phyloP scores from a whole-genome alignment of 306 rosid species.

The Quercus rubra region DNA sequence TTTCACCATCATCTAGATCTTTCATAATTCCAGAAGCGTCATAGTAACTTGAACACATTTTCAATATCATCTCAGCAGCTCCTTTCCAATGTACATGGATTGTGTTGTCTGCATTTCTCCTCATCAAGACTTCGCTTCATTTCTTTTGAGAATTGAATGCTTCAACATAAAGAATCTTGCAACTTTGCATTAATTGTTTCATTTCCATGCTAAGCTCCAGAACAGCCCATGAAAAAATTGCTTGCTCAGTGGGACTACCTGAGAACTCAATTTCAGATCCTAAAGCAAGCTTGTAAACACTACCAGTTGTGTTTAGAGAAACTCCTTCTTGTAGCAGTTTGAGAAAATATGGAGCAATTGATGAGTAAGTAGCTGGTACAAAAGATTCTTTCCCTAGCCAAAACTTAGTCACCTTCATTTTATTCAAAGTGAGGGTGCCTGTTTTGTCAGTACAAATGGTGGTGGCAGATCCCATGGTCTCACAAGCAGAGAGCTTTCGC shows the following conservation, averaged over 20 bases:
- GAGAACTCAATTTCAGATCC: slow-evolving; percentile 25
- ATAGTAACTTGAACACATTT: slow-evolving; percentile 20
- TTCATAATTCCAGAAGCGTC: slow-evolving; percentile 15
- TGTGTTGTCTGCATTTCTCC: slow-evolving; percentile 19
- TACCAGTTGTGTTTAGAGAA: slow-evolving; percentile 40
- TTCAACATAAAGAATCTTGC: slow-evolving; percentile 26
- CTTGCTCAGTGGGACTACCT: slow-evolving; percentile 46
- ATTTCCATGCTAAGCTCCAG: slow-evolving; percentile 28
- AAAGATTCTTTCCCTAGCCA: slow-evolving; percentile 25
- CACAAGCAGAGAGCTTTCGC: slow-evolving; percentile 30
- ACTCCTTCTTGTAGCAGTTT: slow-evolving; percentile 35
- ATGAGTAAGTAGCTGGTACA: neutral
- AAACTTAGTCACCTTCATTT: slow-evolving; percentile 41
- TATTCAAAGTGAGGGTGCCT: slow-evolving; percentile 32
- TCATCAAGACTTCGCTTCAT: slow-evolving; percentile 28
- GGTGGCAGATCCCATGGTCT: slow-evolving; percentile 44
- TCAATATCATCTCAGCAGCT: slow-evolving; percentile 28
- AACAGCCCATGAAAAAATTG: slow-evolving; percentile 51
- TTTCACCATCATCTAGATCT: neutral
- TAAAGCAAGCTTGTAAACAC: slow-evolving; percentile 22
- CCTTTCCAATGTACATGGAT: slow-evolving; percentile 45
- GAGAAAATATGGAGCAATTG: slow-evolving; percentile 3
- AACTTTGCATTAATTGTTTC: slow-evolving; percentile 1
- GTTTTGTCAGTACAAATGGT: slow-evolving; percentile 44
- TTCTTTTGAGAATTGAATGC: slow-evolving; percentile 45